A percentile compares a stretch with the other conserved stretches of the same genome.
Evolutionary conservation across 257 asterid genomes (phyloP).

Genomic region (Solanum etuberosum): DNA sequence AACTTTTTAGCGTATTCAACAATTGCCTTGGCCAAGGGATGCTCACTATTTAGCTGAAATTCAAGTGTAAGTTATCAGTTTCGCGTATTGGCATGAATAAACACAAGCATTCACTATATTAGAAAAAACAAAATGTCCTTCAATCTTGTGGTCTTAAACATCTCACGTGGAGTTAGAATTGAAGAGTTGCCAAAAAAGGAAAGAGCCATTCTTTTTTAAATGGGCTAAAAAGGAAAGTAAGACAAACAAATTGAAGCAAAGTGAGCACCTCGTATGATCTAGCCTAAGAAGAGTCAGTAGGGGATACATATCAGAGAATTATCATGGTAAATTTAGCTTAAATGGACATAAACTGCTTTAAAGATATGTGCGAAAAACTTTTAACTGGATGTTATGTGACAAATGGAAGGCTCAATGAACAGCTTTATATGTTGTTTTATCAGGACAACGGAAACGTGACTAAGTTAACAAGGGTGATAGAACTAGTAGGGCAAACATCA

Average conservation of each 20-base stretch:
- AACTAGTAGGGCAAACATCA: neutral
- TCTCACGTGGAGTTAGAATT: neutral
- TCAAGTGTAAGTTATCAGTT: neutral
- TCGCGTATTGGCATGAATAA: neutral
- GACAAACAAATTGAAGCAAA: neutral
- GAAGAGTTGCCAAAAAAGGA: neutral
- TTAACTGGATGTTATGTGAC: neutral
- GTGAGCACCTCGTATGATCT: neutral
- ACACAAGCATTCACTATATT: neutral
- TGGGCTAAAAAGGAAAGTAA: neutral
- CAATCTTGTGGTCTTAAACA: neutral
- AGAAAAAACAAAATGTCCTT: neutral
- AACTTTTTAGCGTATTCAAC: slow-evolving; percentile 12
- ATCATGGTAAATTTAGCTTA: neutral
- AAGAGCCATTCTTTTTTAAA: neutral
- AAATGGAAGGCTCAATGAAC: neutral
- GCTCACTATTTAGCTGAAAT: slow-evolving; percentile 12
- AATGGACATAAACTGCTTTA: neutral
- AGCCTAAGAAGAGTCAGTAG: neutral
- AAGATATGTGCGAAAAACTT: neutral
- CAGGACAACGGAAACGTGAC: neutral
- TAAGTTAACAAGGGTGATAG: neutral
- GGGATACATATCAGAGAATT: neutral
- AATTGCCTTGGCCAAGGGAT: slow-evolving; percentile 15
- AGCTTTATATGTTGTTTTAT: neutral